These are phyloP conservation scores for Gossypioides kirkii DNA, from an alignment of 345 rosid species.

Conservation along the genomic window DNA sequence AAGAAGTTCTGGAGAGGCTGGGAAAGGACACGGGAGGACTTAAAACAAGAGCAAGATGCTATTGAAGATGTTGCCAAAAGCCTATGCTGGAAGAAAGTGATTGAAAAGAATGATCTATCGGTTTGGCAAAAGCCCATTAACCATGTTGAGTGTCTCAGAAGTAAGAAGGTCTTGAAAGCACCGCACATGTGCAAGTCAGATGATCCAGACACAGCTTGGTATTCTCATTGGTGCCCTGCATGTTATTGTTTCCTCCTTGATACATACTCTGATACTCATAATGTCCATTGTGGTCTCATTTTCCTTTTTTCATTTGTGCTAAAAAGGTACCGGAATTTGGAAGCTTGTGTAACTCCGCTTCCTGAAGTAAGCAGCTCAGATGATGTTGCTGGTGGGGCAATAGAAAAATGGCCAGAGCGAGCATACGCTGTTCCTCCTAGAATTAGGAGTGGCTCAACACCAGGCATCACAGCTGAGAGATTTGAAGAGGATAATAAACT, in stretches of 20 bases:
- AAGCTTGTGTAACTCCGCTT: constrained; percentile 72
- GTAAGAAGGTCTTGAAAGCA: constrained; percentile 41
- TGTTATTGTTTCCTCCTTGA: constrained; percentile 12
- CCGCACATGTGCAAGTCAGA: constrained; percentile 69
- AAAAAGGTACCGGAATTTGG: constrained; percentile 71
- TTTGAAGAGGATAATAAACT: constrained; percentile 67
- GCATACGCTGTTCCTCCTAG: constrained; percentile 80
- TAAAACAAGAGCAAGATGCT: constrained; percentile 77
- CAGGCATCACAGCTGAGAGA: constrained; percentile 57
- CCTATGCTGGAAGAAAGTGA: constrained; percentile 91
- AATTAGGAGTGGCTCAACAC: constrained; percentile 59
- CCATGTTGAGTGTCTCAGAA: constrained; percentile 64
- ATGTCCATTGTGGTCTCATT: not conserved
- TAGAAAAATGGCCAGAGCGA: constrained; percentile 87
- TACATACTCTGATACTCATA: not conserved
- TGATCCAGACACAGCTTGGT: constrained; percentile 76
- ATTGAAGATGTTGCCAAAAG: constrained; percentile 77
- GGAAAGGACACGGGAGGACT: constrained; percentile 77
- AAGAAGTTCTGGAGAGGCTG: constrained; percentile 89
- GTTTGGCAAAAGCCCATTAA: constrained; percentile 87
- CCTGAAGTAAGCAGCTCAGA: constrained; percentile 64
- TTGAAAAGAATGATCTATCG: constrained; percentile 62
- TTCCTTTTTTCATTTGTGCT: constrained; percentile 3
- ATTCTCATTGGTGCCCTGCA: constrained; percentile 13
- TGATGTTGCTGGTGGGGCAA: constrained; percentile 75